Conservation (phyloP, 1,284 basidiomycete genomes). For the Caloboletus inedulis region DNA sequence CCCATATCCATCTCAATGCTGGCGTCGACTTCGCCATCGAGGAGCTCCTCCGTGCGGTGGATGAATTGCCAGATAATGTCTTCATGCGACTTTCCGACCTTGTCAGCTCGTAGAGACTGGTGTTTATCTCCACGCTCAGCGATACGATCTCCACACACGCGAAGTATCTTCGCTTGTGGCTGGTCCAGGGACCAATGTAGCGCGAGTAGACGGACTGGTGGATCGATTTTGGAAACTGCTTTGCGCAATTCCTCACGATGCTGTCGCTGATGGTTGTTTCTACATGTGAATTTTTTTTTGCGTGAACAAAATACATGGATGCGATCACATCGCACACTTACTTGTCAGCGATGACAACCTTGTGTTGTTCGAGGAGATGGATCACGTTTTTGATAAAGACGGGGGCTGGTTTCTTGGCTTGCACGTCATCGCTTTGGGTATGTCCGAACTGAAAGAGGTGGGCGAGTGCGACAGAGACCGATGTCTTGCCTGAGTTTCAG, state of each 20-base stretch:
- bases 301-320: background rate
- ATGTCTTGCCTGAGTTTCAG: conserved; percentile 75
- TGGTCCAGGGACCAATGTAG: conserved; percentile 72
- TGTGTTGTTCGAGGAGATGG: conserved; percentile 55
- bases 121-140: conserved; percentile 76
- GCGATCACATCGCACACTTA: conserved; percentile 34
- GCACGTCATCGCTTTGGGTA: conserved; percentile 90
- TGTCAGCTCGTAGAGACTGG: conserved; percentile 72
- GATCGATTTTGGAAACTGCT: conserved; percentile 40
- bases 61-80: conserved; percentile 82
- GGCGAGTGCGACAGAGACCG: conserved; percentile 75
- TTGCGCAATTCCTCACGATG: conserved; percentile 73
- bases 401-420: conserved; percentile 74
- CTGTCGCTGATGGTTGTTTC: conserved; percentile 83
- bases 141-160: conserved; percentile 77
- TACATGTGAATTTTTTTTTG: conserved; percentile 35
- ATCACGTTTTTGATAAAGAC: conserved; percentile 78
- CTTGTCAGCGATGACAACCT: conserved; percentile 91
- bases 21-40: conserved; percentile 59
- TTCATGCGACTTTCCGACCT: conserved; percentile 60
- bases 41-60: conserved; percentile 61
- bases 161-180: conserved; percentile 57
- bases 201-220: conserved; percentile 69
- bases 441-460: conserved; percentile 84
- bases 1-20: conserved; percentile 65